Percentiles rank a stretch among this genome's conserved stretches.
Conservation (phyloP, 805 yeast genomes). For the Metschnikowia shivogae region DNA sequence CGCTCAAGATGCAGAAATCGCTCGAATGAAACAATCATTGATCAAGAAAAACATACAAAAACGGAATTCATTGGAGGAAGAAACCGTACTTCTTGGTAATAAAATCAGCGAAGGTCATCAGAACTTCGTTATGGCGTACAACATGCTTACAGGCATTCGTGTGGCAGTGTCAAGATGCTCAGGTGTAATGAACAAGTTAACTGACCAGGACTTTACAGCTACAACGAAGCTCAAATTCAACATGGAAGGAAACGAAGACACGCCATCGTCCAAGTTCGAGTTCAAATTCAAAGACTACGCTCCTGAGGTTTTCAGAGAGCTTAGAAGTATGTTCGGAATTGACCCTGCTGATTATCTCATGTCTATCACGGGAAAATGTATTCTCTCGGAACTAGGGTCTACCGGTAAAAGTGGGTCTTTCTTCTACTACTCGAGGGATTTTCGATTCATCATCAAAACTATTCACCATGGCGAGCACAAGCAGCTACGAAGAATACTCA, state of each 20-base stretch:
- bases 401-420: slow-evolving; percentile 98
- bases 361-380: slow-evolving; percentile 88
- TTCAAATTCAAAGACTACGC: slow-evolving; percentile 95
- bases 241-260: slow-evolving; percentile 77
- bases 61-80: slow-evolving; percentile 45
- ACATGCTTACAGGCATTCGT: slow-evolving; percentile 95
- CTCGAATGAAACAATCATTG: slow-evolving; percentile 48
- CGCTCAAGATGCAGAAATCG: slow-evolving; percentile 39
- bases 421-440: slow-evolving; percentile 92
- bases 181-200: slow-evolving; percentile 71
- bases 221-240: slow-evolving; percentile 84
- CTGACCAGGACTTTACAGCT: slow-evolving; percentile 63
- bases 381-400: slow-evolving; percentile 85
- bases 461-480: slow-evolving; percentile 91
- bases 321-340: slow-evolving; percentile 73
- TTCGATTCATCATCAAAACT: slow-evolving; percentile 90
- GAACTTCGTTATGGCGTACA: slow-evolving; percentile 90
- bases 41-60: slow-evolving; percentile 41
- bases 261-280: slow-evolving; percentile 92
- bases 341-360: slow-evolving; percentile 96
- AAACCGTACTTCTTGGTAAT: slow-evolving; percentile 66
- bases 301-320: slow-evolving; percentile 88
- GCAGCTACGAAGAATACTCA: slow-evolving; percentile 67
- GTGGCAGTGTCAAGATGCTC: slow-evolving; percentile 93
- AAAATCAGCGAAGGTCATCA: slow-evolving; percentile 90